phyloP scores from a whole-genome alignment of 2,329 filamentous ascomycete genomes.

The Boeremia lycopersici region DNA sequence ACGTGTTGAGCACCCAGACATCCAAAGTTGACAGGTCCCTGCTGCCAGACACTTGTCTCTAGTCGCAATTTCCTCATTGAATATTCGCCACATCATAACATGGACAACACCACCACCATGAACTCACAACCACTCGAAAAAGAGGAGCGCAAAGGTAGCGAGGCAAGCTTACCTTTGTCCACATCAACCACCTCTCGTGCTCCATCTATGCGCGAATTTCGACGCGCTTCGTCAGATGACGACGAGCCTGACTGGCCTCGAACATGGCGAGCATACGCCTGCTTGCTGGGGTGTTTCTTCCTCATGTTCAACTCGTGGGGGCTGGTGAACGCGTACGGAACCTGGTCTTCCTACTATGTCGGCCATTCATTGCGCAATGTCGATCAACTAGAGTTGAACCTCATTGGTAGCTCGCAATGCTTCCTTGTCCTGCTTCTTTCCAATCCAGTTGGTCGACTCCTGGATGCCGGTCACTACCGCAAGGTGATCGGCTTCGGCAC shows the following conservation, averaged over 20 bases:
- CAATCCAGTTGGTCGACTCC: constrained; percentile 53
- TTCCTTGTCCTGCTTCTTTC: constrained; percentile 55
- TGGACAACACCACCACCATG: constrained; percentile 22
- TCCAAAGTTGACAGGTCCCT: constrained; percentile 10
- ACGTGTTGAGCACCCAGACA: constrained; percentile 28
- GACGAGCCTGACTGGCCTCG: constrained; percentile 52
- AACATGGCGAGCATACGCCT: constrained; percentile 53
- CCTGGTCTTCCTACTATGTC: constrained; percentile 57
- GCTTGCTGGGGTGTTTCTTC: constrained; percentile 55
- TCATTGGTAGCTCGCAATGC: constrained; percentile 56
- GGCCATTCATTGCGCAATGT: constrained; percentile 50
- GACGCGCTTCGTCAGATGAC: constrained; percentile 20
- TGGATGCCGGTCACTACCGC: constrained; percentile 55
- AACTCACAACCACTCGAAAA: constrained; percentile 21
- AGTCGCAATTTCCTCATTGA: constrained; percentile 15
- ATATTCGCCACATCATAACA: constrained; percentile 5
- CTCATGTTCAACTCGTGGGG: constrained; percentile 60
- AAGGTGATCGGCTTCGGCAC: constrained; percentile 50
- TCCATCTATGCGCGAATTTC: constrained; percentile 30
- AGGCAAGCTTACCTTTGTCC: constrained; percentile 33
- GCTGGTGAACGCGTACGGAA: constrained; percentile 57
- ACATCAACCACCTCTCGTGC: constrained; percentile 27
- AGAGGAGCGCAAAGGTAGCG: constrained; percentile 28
- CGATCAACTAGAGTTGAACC: constrained; percentile 52
- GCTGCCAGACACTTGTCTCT: constrained; percentile 11